phyloP scores from a whole-genome alignment of 768 basidiomycete species.

The Trichaptum fuscoviolaceum region DNA sequence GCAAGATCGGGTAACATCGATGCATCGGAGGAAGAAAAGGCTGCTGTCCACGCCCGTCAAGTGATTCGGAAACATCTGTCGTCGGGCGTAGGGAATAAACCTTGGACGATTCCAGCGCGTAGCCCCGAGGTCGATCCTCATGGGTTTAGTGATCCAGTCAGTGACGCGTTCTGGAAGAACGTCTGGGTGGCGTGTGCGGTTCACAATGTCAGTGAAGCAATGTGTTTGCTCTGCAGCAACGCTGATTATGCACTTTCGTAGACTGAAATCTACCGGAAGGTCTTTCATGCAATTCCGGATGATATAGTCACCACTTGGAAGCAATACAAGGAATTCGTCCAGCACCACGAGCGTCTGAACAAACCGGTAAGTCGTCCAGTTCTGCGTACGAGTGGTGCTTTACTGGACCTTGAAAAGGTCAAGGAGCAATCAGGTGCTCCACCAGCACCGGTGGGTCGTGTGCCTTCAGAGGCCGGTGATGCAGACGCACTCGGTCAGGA shows the following conservation, averaged over 20 bases:
- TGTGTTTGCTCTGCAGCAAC: background rate
- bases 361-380: constrained; percentile 47
- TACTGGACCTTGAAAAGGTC: constrained; percentile 28
- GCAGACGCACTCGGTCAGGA: constrained; percentile 26
- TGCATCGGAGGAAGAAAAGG: constrained; percentile 42
- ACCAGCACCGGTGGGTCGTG: constrained; percentile 43
- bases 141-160: constrained; percentile 85
- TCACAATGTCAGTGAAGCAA: constrained; percentile 65
- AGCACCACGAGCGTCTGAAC: constrained; percentile 67
- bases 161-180: constrained; percentile 83
- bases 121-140: constrained; percentile 71
- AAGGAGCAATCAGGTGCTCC: constrained; percentile 28
- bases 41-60: constrained; percentile 44
- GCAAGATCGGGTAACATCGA: constrained; percentile 40
- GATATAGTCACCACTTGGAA: constrained; percentile 94
- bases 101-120: constrained; percentile 59
- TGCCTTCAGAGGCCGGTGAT: constrained; percentile 55
- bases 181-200: constrained; percentile 84
- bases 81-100: constrained; percentile 45
- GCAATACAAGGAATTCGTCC: constrained; percentile 83
- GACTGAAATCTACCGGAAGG: constrained; percentile 95
- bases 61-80: constrained; percentile 48
- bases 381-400: constrained; percentile 7
- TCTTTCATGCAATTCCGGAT: constrained; percentile 92
- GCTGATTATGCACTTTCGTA: constrained; percentile 23